Base-by-base conservation (phyloP, 2,329 filamentous ascomycete genomes). In the Hirsutella minnesotensis region DNA sequence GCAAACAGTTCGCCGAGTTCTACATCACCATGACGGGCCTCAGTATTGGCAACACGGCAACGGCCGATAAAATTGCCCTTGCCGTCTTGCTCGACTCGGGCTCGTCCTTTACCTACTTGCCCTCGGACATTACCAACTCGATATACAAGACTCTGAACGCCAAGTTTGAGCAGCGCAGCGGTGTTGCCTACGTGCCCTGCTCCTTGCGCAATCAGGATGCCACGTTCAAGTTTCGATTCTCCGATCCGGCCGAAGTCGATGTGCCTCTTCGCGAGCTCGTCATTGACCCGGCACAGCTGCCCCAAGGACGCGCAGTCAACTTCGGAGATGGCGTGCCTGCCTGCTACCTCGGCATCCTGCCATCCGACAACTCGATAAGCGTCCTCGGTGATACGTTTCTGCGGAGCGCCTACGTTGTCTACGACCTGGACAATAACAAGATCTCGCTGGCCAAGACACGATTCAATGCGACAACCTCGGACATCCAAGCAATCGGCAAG, bases 321-420 rank as follows among this genome's bases (percentile, higher is more conserved):
- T 79, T 80, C 53, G 55, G 59, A 19, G 66, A 80, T 50, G 75
- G 74, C 44, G 63, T 62, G 9, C 51, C 64, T 1, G 74, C 77
- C 9, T 87, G 83, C 49, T 66, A 81, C 30, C 84, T 86, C 52
- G 83, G 81, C 44, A 73, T 87, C 47, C 68, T 74, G 3, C 77
- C 79, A 1, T 70, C 78, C 2, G 70, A 69, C 3, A 49, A 59
- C 1, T 66, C 70, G 24, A 72, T 72, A n/a, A 70, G 72, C 36
- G 75, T 86, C 2, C 64, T 88, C 22, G 83, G 83, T 15, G 83
- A 87, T 55, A 84, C 83, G 0, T 88, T 88, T 58, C 65, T 88
- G 43, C 70, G 83, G 39, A 82, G 79, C 30, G 83, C 83, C 0
- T 88, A 88, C 51, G 73, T 86, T 13, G 83, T 88, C 10, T 87